Evolutionary conservation across 2,329 filamentous ascomycete species (phyloP).

Genomic region (Scolecobasidium constrictum): DNA sequence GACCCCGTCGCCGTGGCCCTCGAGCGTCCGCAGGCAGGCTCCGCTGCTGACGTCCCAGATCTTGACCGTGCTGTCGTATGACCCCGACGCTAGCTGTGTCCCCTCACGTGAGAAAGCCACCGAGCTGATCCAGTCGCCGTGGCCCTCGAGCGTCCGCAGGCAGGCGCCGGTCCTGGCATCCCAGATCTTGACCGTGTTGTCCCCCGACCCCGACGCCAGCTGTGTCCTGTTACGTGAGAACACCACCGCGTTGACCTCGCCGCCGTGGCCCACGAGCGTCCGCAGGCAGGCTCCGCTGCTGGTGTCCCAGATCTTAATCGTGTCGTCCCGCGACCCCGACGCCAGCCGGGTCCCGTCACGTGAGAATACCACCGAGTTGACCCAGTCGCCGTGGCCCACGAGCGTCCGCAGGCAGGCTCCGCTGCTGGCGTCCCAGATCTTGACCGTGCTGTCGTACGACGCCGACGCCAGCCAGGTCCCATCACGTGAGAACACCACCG

Average conservation of each 20-base stretch:
- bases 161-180: too few relatives aligned
- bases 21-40: slow-evolving; percentile 8
- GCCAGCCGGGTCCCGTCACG: slow-evolving; percentile 14
- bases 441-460: slow-evolving; percentile 11
- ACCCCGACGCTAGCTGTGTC: slow-evolving; percentile 11
- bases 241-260: slow-evolving; percentile 4
- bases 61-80: slow-evolving; percentile 10
- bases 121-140: slow-evolving; percentile 1
- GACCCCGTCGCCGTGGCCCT: slow-evolving; percentile 8
- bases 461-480: slow-evolving; percentile 10
- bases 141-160: too few relatives aligned
- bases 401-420: slow-evolving; percentile 8
- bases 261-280: slow-evolving; percentile 8
- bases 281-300: slow-evolving; percentile 16
- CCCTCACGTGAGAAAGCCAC: slow-evolving; percentile 12
- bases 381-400: slow-evolving; percentile 7
- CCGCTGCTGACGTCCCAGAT: slow-evolving; percentile 12
- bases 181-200: too few relatives aligned
- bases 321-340: slow-evolving; percentile 11
- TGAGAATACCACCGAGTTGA: slow-evolving; percentile 13
- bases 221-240: slow-evolving; percentile 5
- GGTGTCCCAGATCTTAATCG: slow-evolving; percentile 12
- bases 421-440: slow-evolving; percentile 11
- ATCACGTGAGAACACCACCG: slow-evolving; percentile 12
- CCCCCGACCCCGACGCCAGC: slow-evolving; percentile 14